phyloP scores from a whole-genome alignment of 1,284 basidiomycete genomes.

The Inonotus obliquus region DNA sequence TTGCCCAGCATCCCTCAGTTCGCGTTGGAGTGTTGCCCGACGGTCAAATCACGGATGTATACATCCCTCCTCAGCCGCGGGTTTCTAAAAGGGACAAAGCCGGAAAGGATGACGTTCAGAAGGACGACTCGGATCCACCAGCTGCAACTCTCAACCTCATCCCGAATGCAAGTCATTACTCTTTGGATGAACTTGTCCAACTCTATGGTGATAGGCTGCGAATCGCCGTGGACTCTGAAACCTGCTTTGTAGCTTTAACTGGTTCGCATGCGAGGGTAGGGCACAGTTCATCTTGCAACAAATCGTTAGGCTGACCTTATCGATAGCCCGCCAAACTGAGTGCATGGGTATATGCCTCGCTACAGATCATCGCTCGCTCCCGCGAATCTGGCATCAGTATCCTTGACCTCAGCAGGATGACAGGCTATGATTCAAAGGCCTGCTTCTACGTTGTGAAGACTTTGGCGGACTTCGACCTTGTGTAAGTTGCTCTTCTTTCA shows the following conservation, averaged over 20 bases:
- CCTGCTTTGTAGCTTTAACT: slow-evolving; percentile 73
- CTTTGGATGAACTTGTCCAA: slow-evolving; percentile 49
- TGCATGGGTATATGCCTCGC: slow-evolving; percentile 77
- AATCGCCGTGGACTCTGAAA: slow-evolving; percentile 69
- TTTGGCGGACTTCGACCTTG: slow-evolving; percentile 63
- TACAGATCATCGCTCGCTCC: slow-evolving; percentile 82
- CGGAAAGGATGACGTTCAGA: slow-evolving; percentile 44
- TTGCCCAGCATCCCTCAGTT: slow-evolving; percentile 68
- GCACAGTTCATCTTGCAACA: slow-evolving; percentile 5
- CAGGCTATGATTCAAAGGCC: slow-evolving; percentile 87
- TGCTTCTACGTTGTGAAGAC: slow-evolving; percentile 82
- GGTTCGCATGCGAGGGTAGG: slow-evolving; percentile 74
- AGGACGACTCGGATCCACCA: slow-evolving; percentile 37
- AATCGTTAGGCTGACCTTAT: slow-evolving; percentile 11
- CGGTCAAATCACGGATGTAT: slow-evolving; percentile 57
- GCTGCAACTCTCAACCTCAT: slow-evolving; percentile 44
- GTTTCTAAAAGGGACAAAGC: slow-evolving; percentile 57
- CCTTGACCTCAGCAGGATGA: slow-evolving; percentile 69
- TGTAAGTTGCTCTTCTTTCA: slow-evolving; percentile 44
- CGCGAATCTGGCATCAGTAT: slow-evolving; percentile 75
- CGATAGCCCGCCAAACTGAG: slow-evolving; percentile 71
- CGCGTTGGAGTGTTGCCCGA: slow-evolving; percentile 61
- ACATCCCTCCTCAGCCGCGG: slow-evolving; percentile 67
- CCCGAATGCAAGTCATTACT: slow-evolving; percentile 43
- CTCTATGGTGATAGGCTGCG: slow-evolving; percentile 60